Evolutionary conservation across 495 filamentous ascomycete genomes (phyloP).

Genomic region (Terfezia boudieri): DNA sequence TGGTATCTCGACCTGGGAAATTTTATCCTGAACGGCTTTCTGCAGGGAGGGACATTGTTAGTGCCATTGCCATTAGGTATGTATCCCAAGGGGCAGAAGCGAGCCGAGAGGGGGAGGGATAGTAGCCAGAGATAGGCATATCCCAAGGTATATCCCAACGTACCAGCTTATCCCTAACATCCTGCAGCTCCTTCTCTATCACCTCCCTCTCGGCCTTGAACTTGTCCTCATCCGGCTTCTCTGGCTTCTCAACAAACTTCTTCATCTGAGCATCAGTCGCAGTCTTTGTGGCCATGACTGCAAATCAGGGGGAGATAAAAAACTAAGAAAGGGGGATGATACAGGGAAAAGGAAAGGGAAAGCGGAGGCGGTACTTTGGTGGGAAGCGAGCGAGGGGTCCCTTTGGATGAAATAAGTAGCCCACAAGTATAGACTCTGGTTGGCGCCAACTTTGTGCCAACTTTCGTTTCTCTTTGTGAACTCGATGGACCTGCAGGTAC

Average conservation of each 20-base stretch:
- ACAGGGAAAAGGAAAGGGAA: neutral
- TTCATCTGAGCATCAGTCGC: conserved; percentile 5
- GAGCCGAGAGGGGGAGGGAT: neutral
- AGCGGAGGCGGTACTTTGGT: neutral
- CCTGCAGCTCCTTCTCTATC: conserved; percentile 63
- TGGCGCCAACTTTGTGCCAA: too few relatives aligned
- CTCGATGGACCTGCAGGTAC: too few relatives aligned
- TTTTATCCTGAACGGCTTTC: conserved; percentile 65
- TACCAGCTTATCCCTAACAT: conserved; percentile 54
- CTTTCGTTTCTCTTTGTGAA: too few relatives aligned
- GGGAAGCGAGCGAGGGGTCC: neutral
- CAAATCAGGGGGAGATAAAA: neutral
- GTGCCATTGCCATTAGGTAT: conserved; percentile 3
- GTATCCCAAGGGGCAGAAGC: neutral
- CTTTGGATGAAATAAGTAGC: neutral
- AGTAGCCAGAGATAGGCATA: neutral
- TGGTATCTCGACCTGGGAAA: conserved; percentile 46
- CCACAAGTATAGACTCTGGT: too few relatives aligned
- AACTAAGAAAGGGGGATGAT: neutral
- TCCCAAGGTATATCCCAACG: conserved; percentile 19
- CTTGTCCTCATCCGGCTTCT: conserved; percentile 45
- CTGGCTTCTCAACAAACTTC: conserved; percentile 25
- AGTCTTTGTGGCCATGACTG: conserved; percentile 2
- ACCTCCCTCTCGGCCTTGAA: conserved; percentile 51
- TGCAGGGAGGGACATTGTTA: conserved; percentile 21